Conservation (phyloP, 495 filamentous ascomycete genomes). For the Hypomontagnella submonticulosa region DNA sequence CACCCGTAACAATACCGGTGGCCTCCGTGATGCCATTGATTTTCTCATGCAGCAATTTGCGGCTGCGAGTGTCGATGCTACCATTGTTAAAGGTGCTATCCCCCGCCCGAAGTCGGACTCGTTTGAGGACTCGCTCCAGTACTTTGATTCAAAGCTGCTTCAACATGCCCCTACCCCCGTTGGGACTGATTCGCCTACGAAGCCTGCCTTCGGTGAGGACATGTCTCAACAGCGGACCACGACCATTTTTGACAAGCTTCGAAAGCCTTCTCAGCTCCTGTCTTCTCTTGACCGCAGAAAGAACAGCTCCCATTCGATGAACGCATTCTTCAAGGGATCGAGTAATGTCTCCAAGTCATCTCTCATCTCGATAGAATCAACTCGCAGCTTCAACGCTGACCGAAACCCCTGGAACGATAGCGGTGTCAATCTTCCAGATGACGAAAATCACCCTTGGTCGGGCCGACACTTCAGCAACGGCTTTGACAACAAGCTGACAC, state of each 20-base stretch:
- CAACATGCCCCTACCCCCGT: constrained; percentile 86
- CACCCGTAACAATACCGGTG: constrained; percentile 96
- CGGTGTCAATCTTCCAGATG: constrained; percentile 90
- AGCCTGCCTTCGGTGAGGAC: constrained; percentile 80
- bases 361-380: constrained; percentile 91
- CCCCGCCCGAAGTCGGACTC: constrained; percentile 97
- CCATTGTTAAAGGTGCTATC: constrained; percentile 89
- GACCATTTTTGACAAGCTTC: constrained; percentile 82
- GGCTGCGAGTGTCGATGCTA: constrained; percentile 83
- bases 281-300: constrained; percentile 91
- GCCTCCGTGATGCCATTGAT: constrained; percentile 94
- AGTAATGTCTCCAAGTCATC: constrained; percentile 95
- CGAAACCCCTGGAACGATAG: constrained; percentile 98
- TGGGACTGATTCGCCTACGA: constrained; percentile 84
- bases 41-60: constrained; percentile 87
- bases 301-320: constrained; percentile 85
- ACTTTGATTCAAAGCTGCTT: constrained; percentile 94
- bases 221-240: constrained; percentile 78
- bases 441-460: constrained; percentile 75
- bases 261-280: constrained; percentile 91
- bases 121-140: constrained; percentile 94
- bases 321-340: constrained; percentile 91
- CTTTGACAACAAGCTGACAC: constrained; percentile 71
- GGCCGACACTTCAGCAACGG: constrained; percentile 69
- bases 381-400: constrained; percentile 83